Percentiles rank a stretch among this genome's conserved stretches.
Evolutionary conservation across 345 rosid species (phyloP).

Genomic region (Pelargonium nanum): DNA sequence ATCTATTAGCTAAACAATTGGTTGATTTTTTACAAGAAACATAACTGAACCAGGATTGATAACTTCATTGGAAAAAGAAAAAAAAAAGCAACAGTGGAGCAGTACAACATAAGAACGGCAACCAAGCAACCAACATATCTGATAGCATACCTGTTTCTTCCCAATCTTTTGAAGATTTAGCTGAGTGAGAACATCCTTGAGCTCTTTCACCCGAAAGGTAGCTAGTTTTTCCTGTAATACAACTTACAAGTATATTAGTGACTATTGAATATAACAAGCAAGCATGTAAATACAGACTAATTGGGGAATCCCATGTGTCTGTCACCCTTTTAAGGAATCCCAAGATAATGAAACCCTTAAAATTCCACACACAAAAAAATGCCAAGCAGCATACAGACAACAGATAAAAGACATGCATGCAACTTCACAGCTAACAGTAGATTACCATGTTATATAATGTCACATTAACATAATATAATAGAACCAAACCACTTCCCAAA

Average conservation of each 20-base stretch:
- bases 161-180: constrained; percentile 31
- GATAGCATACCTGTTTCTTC: constrained; percentile 26
- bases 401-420: background rate
- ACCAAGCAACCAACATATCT: background rate
- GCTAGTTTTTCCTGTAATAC: constrained; percentile 25
- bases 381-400: background rate
- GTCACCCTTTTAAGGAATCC: too few species aligned
- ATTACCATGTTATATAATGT: background rate
- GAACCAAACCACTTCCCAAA: background rate
- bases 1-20: background rate
- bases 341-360: background rate
- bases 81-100: background rate
- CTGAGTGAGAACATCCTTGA: constrained; percentile 27
- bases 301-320: background rate
- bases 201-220: constrained; percentile 29
- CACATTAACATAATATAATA: background rate
- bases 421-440: background rate
- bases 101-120: background rate
- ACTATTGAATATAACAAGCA: background rate
- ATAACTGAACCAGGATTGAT: background rate
- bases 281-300: background rate
- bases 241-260: background rate
- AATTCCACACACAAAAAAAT: background rate
- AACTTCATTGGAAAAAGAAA: background rate
- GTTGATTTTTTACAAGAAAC: background rate